phyloP scores from a whole-genome alignment of 371 early-diverging fungal species.

The Apophysomyces trapeziformis region DNA sequence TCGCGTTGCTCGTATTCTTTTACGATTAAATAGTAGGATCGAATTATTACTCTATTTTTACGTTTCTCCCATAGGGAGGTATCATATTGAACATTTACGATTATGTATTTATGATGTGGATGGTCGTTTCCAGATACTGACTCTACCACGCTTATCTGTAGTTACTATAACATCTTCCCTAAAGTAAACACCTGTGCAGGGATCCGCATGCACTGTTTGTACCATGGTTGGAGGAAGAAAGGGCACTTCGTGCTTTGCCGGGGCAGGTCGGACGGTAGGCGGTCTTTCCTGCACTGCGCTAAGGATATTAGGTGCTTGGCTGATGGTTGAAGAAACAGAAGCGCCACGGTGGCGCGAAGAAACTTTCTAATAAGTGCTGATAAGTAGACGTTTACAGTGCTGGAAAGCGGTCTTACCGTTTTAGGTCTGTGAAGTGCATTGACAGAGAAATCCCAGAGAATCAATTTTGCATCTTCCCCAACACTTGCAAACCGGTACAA shows the following conservation, averaged over 20 bases:
- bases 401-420: conserved; percentile 44
- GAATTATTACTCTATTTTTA: no score
- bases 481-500: conserved; percentile 91
- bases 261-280: conserved; percentile 60
- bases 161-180: conserved; percentile 86
- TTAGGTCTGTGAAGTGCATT: conserved; percentile 78
- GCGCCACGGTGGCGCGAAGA: conserved; percentile 40
- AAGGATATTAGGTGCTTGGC: conserved; percentile 31
- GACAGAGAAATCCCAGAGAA: conserved; percentile 94
- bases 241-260: conserved; percentile 73
- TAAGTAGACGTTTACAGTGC: neutral
- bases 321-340: conserved; percentile 43
- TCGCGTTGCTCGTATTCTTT: no score
- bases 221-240: conserved; percentile 82
- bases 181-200: conserved; percentile 75
- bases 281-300: conserved; percentile 27
- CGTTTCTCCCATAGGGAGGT: no score
- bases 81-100: no score
- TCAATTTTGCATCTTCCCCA: conserved; percentile 89
- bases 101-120: neutral
- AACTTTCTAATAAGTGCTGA: conserved; percentile 20
- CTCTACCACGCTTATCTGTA: conserved; percentile 78
- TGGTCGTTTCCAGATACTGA: conserved; percentile 86
- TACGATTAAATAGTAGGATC: no score
- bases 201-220: conserved; percentile 75